Conservation (phyloP, 345 rosid genomes). For the Camelina sativa region DNA sequence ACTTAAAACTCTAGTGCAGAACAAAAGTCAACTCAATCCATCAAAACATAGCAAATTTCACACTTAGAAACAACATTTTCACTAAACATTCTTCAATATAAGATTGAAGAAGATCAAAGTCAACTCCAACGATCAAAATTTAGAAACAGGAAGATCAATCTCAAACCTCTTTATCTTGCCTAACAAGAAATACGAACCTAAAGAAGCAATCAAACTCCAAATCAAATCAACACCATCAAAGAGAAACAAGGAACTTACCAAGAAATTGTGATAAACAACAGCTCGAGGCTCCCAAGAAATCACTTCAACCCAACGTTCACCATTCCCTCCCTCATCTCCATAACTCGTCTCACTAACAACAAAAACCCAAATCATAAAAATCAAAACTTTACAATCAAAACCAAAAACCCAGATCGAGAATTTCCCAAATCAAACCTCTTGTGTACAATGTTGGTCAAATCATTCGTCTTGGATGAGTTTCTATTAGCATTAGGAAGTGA, state of each 20-base stretch:
- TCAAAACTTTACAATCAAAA: not conserved
- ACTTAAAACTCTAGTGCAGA: not conserved
- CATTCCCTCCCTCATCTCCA: slow-evolving; percentile 52
- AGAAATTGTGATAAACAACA: slow-evolving; percentile 80
- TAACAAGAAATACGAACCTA: slow-evolving; percentile 21
- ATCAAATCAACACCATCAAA: slow-evolving; percentile 10
- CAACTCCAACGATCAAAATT: slow-evolving; percentile 2
- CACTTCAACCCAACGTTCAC: slow-evolving; percentile 85
- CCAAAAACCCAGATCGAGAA: not conserved
- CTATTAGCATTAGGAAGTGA: slow-evolving; percentile 65
- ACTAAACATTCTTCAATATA: not conserved
- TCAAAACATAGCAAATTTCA: not conserved
- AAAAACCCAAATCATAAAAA: slow-evolving; percentile 19
- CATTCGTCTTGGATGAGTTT: slow-evolving; percentile 60
- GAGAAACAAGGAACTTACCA: slow-evolving; percentile 65
- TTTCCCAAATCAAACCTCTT: slow-evolving; percentile 45
- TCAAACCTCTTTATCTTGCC: not conserved
- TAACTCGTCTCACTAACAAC: slow-evolving; percentile 31
- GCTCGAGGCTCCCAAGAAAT: slow-evolving; percentile 99
- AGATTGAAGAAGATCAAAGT: not conserved
- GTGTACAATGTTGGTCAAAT: slow-evolving; percentile 72
- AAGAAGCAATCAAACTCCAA: not conserved
- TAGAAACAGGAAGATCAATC: not conserved
- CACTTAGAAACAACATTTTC: too few relatives aligned
- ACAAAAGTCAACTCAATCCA: slow-evolving; percentile 8